phyloP scores from a whole-genome alignment of 768 basidiomycete species.

The Suillus americanus region DNA sequence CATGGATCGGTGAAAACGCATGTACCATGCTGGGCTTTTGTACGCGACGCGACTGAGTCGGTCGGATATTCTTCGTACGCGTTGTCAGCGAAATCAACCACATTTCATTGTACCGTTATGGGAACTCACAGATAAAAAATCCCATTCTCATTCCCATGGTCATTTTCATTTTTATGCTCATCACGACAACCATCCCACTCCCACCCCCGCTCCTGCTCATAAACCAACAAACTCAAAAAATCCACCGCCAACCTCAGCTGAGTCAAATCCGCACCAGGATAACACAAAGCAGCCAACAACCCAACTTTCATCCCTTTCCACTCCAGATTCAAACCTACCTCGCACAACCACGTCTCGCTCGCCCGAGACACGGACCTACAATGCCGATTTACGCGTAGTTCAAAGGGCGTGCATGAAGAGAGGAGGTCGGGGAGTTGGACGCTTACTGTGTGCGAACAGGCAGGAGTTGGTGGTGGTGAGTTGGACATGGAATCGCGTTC shows the following conservation, averaged over 20 bases:
- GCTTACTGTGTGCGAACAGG: conserved; percentile 17
- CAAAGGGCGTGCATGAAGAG: conserved; percentile 23
- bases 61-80: conserved; percentile 36
- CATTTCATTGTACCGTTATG: background rate
- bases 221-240: conserved; percentile 44
- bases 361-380: conserved; percentile 26
- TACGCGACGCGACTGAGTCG: conserved; percentile 35
- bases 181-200: background rate
- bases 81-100: conserved; percentile 8
- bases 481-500: background rate
- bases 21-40: conserved; percentile 40
- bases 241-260: conserved; percentile 56
- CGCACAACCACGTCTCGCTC: conserved; percentile 29
- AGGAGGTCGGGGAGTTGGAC: conserved; percentile 31
- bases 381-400: conserved; percentile 29
- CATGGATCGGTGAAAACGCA: conserved; percentile 40
- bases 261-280: conserved; percentile 55
- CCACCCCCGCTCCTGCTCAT: conserved; percentile 19
- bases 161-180: conserved; percentile 15
- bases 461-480: background rate
- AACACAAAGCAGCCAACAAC: conserved; percentile 57
- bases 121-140: conserved; percentile 25
- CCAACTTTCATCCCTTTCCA: conserved; percentile 41
- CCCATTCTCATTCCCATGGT: conserved; percentile 11
- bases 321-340: conserved; percentile 18